Evolutionary conservation across 2,329 filamentous ascomycete species (phyloP).

Genomic region (Diaporthe citrichinensis): DNA sequence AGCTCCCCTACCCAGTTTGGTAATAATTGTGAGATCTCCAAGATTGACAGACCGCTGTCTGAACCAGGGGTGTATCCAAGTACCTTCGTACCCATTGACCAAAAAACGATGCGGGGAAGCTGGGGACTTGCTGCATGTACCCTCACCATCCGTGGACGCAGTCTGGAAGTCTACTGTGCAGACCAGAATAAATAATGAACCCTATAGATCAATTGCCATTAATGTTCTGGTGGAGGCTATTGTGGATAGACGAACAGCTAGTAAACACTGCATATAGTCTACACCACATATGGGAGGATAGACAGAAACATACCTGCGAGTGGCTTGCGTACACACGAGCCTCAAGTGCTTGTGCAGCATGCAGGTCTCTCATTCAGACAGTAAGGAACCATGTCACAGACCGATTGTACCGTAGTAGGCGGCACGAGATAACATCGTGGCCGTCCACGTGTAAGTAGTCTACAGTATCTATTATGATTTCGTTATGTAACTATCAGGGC

Average conservation of each 20-base stretch:
- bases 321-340: neutral
- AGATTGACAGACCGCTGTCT: neutral
- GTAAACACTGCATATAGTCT: too few relatives aligned
- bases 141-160: neutral
- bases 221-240: neutral
- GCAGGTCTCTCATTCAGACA: neutral
- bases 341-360: neutral
- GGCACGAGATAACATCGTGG: neutral
- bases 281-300: neutral
- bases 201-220: neutral
- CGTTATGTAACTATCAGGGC: constrained; percentile 29
- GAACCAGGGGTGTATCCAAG: neutral
- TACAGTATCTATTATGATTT: constrained; percentile 5
- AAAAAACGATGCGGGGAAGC: constrained; percentile 15
- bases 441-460: neutral
- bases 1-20: neutral
- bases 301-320: neutral
- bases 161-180: neutral
- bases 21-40: neutral
- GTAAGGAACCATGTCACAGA: neutral
- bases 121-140: neutral
- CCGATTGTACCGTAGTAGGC: neutral
- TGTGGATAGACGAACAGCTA: neutral
- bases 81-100: neutral
- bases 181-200: neutral